Percentiles rank a stretch among this genome's conserved stretches.
Conservation (phyloP, 2,329 filamentous ascomycete genomes). For the Coniochaeta prunicola region DNA sequence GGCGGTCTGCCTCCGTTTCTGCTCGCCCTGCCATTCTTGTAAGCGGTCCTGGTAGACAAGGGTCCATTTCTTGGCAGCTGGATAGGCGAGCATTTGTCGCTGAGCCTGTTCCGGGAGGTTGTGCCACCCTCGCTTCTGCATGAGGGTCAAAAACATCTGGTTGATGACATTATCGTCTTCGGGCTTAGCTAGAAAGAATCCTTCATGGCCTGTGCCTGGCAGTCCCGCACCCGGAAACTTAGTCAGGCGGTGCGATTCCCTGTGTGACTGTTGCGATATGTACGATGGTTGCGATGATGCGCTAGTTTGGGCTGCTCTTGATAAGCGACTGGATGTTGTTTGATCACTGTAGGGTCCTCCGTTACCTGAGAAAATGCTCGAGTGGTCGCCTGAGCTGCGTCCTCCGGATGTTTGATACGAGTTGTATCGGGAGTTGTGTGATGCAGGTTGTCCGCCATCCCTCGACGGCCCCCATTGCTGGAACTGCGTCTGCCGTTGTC, state of each 20-base stretch:
- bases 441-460: conserved; percentile 44
- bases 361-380: conserved; percentile 51
- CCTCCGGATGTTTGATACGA: conserved; percentile 54
- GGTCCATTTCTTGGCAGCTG: conserved; percentile 94
- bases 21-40: conserved; percentile 88
- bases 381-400: conserved; percentile 47
- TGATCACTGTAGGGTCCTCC: conserved; percentile 32
- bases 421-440: conserved; percentile 55
- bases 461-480: conserved; percentile 68
- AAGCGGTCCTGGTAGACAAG: conserved; percentile 91
- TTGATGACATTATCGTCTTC: conserved; percentile 79
- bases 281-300: conserved; percentile 51
- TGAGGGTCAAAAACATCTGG: conserved; percentile 83
- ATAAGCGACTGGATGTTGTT: conserved; percentile 34
- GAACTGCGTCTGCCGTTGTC: conserved; percentile 59
- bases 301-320: conserved; percentile 44
- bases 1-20: conserved; percentile 74
- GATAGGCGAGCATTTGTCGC: conserved; percentile 93
- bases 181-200: conserved; percentile 61
- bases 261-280: conserved; percentile 36
- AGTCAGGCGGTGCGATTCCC: conserved; percentile 51
- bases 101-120: conserved; percentile 91
- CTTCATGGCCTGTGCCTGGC: conserved; percentile 32
- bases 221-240: conserved; percentile 35
- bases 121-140: conserved; percentile 98